Percentiles rank a stretch among this genome's conserved stretches.
These are phyloP conservation scores for Trebouxia sp. DNA, from an alignment of 139 green algal genomes.

Conservation along the genomic window DNA sequence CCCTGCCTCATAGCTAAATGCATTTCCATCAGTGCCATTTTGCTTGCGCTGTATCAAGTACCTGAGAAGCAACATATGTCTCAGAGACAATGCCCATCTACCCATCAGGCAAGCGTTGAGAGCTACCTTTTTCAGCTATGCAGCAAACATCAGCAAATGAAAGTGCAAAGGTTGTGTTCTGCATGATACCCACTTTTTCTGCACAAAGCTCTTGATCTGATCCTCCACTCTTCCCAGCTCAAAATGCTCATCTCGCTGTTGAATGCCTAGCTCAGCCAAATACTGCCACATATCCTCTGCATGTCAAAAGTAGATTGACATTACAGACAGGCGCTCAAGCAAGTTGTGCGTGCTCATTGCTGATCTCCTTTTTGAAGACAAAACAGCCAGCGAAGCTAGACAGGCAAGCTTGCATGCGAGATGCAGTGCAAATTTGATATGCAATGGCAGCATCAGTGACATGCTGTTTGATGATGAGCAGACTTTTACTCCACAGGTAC, in stretches of 20 bases:
- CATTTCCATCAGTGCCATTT: background rate
- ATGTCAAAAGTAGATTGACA: too few relatives aligned
- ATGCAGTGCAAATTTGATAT: background rate
- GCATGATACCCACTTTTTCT: slow-evolving; percentile 11
- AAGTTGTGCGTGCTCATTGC: background rate
- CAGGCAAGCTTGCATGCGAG: background rate
- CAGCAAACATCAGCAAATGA: background rate
- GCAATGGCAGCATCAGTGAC: background rate
- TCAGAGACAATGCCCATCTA: too few relatives aligned
- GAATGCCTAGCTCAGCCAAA: slow-evolving; percentile 27
- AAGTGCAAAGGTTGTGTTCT: background rate
- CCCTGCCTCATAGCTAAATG: slow-evolving; percentile 10
- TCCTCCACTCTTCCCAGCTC: slow-evolving; percentile 30
- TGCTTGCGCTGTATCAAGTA: slow-evolving; percentile 30
- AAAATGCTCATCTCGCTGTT: background rate
- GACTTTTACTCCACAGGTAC: too few relatives aligned
- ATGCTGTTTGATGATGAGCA: too few relatives aligned
- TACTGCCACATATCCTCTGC: slow-evolving; percentile 33
- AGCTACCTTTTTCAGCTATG: too few relatives aligned
- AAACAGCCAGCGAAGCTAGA: too few relatives aligned
- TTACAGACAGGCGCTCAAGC: too few relatives aligned
- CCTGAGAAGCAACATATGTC: slow-evolving; percentile 1
- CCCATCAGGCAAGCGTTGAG: too few relatives aligned
- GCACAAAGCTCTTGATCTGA: slow-evolving; percentile 19
- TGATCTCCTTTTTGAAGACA: too few relatives aligned